Percentiles rank a stretch among this genome's conserved stretches.
Evolutionary conservation across 192 early-diverging fungal species (phyloP).

Genomic region (Rhizophagus clarus): DNA sequence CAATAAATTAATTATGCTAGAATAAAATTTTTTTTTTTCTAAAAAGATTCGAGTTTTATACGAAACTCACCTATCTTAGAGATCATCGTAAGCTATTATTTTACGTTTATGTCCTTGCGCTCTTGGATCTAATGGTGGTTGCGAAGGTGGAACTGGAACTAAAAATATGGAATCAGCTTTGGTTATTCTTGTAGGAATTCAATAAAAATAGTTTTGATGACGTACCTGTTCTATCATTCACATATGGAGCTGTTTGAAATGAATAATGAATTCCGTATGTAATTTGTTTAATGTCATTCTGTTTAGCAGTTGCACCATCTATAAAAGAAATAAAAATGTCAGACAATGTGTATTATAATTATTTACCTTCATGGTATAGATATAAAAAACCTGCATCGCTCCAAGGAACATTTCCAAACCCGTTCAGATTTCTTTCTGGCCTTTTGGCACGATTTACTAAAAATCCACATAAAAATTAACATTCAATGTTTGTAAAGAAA

Average conservation of each 20-base stretch:
- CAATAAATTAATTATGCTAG: too few relatives aligned
- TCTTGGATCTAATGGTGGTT: conserved; percentile 13
- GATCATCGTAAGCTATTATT: conserved; percentile 32
- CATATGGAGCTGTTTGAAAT: not conserved
- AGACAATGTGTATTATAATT: too few relatives aligned
- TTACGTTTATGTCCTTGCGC: conserved; percentile 7
- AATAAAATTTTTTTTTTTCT: too few relatives aligned
- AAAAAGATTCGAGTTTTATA: not conserved
- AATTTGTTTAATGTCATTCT: conserved; percentile 18
- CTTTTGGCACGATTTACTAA: conserved; percentile 46
- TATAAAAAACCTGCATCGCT: conserved; percentile 42
- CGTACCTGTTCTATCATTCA: not conserved
- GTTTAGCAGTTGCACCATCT: conserved; percentile 15
- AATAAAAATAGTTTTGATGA: not conserved
- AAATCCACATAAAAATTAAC: not conserved
- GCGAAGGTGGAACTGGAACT: not conserved
- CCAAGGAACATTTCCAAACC: conserved; percentile 50
- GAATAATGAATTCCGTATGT: not conserved
- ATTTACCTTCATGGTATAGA: not conserved
- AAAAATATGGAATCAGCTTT: not conserved
- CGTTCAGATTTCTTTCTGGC: conserved; percentile 45
- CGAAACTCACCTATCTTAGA: not conserved
- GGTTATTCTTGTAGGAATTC: not conserved
- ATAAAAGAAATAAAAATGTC: not conserved
- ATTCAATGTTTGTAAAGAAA: not conserved